Evolutionary conservation across 1,139 yeast genomes (phyloP), one percentile per base, ranked within the genome.

Genomic region (Pichia cactophila): DNA sequence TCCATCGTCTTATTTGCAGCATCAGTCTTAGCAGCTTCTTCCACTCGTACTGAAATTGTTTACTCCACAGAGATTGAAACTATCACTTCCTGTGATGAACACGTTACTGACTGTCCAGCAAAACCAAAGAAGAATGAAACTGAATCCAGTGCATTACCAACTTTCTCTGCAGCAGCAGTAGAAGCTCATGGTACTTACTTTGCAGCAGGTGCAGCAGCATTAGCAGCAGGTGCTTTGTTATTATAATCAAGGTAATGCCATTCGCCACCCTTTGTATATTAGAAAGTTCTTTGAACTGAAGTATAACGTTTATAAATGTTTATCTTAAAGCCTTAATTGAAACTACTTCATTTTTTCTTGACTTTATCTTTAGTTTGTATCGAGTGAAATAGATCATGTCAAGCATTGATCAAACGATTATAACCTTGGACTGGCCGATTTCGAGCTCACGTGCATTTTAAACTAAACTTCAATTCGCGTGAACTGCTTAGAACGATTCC

Each of bases 191-290:
- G 58, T 52, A 48, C 53, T 35, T 55, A 46, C 50, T 56, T 54
- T 49, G 60, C 58, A 46, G 61, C 60, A 28, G 60, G 60, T 56
- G 60, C 59, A 43, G 61, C 57, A 41, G 59, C 58, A 45, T 47
- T 56, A 41, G 61, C 61, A 44, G 61, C 61, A 33, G 60, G 60
- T 58, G 60, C 60, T 56, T 54, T 58, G 47, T 56, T 58, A 45
- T 51, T 58, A 46, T 58, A 56, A 54, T 10, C 23, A 9, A 16
- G 16, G 12, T 16, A 36, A 16, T 8, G 23, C n/a, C 23, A 36
- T 36, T 5, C 39, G 26, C 11, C 16, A 8, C 17, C 37, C n/a
- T 36, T 36, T 36, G 39, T 36, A 36, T 14, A 36, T 36, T 36
- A 36, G 20, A 36, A 36, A 31, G 35, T 31, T 31, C 7, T 31